Conservation (phyloP, 768 basidiomycete genomes). For the Candolleomyces aberdarensis region DNA sequence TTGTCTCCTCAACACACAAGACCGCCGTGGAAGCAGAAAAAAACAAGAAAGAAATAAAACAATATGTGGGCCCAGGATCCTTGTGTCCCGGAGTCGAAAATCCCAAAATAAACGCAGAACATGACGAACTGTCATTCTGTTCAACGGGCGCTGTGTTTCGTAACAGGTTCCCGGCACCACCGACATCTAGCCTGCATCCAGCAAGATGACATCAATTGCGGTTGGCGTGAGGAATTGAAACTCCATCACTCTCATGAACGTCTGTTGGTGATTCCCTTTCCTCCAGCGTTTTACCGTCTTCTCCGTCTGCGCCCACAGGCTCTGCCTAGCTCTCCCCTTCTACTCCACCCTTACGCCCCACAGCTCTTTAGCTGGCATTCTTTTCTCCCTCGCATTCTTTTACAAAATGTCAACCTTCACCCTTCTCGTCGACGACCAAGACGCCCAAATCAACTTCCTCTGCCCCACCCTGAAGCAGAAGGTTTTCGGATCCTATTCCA, state of each 20-base stretch:
- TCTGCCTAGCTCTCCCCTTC: neutral
- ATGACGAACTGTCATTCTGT: no score
- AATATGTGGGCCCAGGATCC: neutral
- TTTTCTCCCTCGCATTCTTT: slow-evolving; percentile 15
- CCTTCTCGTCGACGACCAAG: slow-evolving; percentile 39
- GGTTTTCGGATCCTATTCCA: slow-evolving; percentile 33
- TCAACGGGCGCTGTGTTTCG: no score
- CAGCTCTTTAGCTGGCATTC: slow-evolving; percentile 20
- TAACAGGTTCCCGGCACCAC: no score
- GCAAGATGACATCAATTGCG: neutral
- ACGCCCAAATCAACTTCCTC: slow-evolving; percentile 31
- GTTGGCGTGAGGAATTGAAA: neutral
- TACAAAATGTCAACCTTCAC: slow-evolving; percentile 17
- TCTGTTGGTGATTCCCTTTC: neutral
- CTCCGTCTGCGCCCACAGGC: neutral
- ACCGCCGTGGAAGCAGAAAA: no score
- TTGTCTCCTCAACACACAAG: no score
- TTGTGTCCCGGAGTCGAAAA: neutral
- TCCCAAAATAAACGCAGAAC: neutral
- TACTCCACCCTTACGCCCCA: slow-evolving; percentile 1
- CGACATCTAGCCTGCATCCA: no score
- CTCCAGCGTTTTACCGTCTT: neutral
- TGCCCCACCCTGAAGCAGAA: slow-evolving; percentile 31
- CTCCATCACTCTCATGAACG: neutral
- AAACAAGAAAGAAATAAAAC: no score